Percentiles rank a stretch among this genome's conserved stretches.
phyloP scores from a whole-genome alignment of 768 basidiomycete species.

The Leccinum arenicola region DNA sequence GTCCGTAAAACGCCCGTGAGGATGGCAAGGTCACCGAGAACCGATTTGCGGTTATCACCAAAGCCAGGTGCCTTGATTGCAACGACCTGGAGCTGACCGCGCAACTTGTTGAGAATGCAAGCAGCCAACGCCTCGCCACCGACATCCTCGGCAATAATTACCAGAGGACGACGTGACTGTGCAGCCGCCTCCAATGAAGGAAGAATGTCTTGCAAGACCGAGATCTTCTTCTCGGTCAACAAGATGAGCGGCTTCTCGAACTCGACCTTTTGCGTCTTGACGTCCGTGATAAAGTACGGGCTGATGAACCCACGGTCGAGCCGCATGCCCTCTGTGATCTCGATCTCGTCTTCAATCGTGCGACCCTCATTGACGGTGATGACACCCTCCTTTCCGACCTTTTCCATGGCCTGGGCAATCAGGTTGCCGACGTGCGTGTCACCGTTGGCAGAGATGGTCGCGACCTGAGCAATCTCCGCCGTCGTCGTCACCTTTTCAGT shows the following conservation, averaged over 20 bases:
- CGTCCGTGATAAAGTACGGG: slow-evolving; percentile 97
- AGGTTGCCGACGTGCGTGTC: slow-evolving; percentile 90
- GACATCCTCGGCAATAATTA: slow-evolving; percentile 97
- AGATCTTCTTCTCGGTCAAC: slow-evolving; percentile 98
- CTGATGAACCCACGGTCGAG: slow-evolving; percentile 99
- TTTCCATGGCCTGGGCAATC: slow-evolving; percentile 99
- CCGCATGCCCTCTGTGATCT: slow-evolving; percentile 99
- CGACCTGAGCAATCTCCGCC: slow-evolving; percentile 97
- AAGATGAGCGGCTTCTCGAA: slow-evolving; percentile 96
- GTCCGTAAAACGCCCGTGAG: slow-evolving; percentile 97
- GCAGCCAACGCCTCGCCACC: slow-evolving; percentile 98
- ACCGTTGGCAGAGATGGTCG: slow-evolving; percentile 85
- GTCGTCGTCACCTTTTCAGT: slow-evolving; percentile 95
- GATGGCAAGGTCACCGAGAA: slow-evolving; percentile 95
- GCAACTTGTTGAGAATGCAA: slow-evolving; percentile 98
- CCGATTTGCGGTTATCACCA: slow-evolving; percentile 98
- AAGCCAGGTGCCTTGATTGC: slow-evolving; percentile 98
- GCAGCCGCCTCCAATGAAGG: slow-evolving; percentile 84
- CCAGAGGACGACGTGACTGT: slow-evolving; percentile 80
- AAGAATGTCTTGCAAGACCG: slow-evolving; percentile 89
- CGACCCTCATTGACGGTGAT: slow-evolving; percentile 99
- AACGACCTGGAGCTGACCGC: slow-evolving; percentile 91
- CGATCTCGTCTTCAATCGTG: slow-evolving; percentile 98
- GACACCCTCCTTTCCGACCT: slow-evolving; percentile 99
- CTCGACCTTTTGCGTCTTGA: slow-evolving; percentile 94